Conservation (phyloP, 2,329 filamentous ascomycete genomes). For the Bisporella sp. region DNA sequence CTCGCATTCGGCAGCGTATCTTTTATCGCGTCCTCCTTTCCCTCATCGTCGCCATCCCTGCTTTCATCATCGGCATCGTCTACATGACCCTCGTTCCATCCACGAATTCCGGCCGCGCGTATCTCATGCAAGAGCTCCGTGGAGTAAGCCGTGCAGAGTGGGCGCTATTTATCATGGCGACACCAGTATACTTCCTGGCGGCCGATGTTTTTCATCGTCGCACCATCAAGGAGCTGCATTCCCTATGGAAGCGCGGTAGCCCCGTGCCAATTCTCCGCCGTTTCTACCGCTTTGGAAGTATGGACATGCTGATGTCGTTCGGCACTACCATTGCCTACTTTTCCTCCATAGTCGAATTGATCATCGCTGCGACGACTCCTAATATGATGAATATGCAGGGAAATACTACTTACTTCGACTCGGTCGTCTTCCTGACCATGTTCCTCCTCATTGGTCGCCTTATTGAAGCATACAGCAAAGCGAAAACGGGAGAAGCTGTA, state of each 20-base stretch:
- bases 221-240: slow-evolving; percentile 69
- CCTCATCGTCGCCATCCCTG: slow-evolving; percentile 65
- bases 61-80: slow-evolving; percentile 80
- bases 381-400: slow-evolving; percentile 32
- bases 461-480: slow-evolving; percentile 86
- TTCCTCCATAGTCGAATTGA: slow-evolving; percentile 72
- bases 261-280: slow-evolving; percentile 64
- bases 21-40: slow-evolving; percentile 66
- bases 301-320: slow-evolving; percentile 89
- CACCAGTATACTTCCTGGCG: slow-evolving; percentile 79
- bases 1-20: slow-evolving; percentile 61
- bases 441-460: slow-evolving; percentile 70
- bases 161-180: slow-evolving; percentile 73
- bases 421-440: slow-evolving; percentile 83
- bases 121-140: slow-evolving; percentile 64
- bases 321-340: slow-evolving; percentile 85
- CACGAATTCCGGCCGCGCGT: slow-evolving; percentile 49
- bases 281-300: slow-evolving; percentile 88
- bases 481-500: slow-evolving; percentile 81
- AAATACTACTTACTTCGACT: slow-evolving; percentile 74
- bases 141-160: slow-evolving; percentile 74
- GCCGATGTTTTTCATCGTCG: slow-evolving; percentile 79
- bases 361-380: slow-evolving; percentile 45
- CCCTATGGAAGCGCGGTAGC: slow-evolving; percentile 72
- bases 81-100: slow-evolving; percentile 76